phyloP scores from a whole-genome alignment of 306 rosid genomes.

The Leucaena leucocephala region DNA sequence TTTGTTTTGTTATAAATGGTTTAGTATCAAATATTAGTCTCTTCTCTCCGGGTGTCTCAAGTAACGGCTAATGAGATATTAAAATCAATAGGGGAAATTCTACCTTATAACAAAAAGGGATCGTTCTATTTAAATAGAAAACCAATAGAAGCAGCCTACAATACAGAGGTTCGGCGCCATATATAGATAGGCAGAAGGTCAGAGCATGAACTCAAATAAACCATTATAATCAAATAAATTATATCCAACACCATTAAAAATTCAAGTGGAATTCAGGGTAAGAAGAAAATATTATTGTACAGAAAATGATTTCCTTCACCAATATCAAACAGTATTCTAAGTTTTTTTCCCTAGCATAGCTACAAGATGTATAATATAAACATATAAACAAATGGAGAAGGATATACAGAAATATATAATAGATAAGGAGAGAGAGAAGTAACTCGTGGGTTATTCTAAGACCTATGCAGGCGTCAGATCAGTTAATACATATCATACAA shows the following conservation, averaged over 20 bases:
- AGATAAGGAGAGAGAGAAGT: neutral
- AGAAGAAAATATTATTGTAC: neutral
- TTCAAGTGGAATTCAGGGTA: neutral
- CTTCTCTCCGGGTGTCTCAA: too few relatives aligned
- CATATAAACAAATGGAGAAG: neutral
- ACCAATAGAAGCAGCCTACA: too few relatives aligned
- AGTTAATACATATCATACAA: neutral
- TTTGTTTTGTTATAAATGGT: too few relatives aligned
- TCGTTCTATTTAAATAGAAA: too few relatives aligned
- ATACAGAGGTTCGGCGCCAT: too few relatives aligned
- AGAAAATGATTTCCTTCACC: neutral
- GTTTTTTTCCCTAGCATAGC: neutral
- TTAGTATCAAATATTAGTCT: too few relatives aligned
- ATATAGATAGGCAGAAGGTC: neutral
- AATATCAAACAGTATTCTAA: neutral
- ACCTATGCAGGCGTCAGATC: neutral
- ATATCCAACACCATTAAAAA: neutral
- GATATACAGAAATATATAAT: neutral
- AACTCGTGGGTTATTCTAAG: neutral
- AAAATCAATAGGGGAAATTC: too few relatives aligned
- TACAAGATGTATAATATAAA: neutral
- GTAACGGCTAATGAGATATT: too few relatives aligned
- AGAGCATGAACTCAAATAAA: neutral
- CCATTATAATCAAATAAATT: neutral
- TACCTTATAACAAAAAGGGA: too few relatives aligned